A percentile compares a stretch with the other conserved stretches of the same genome.
Evolutionary conservation across 192 early-diverging fungal species (phyloP).

Genomic region (Coemansia sp.): DNA sequence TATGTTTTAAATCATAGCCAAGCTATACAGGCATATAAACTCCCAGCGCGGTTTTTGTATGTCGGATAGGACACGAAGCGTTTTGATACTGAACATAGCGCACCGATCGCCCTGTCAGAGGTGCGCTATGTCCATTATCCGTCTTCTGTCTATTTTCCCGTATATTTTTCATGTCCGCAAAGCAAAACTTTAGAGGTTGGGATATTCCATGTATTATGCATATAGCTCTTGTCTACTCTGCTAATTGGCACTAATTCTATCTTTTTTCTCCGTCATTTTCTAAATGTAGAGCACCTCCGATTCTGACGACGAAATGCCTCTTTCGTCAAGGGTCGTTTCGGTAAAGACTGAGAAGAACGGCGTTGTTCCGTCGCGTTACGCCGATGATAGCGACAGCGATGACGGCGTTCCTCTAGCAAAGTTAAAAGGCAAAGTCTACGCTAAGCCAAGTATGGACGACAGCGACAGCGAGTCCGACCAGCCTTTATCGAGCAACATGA

Average conservation of each 20-base stretch:
- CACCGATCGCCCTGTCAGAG: too few relatives aligned
- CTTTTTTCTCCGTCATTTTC: conserved; percentile 6
- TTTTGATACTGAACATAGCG: too few relatives aligned
- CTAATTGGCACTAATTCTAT: conserved; percentile 9
- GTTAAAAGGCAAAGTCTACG: conserved; percentile 1
- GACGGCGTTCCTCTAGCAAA: conserved; percentile 41
- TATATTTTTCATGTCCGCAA: too few relatives aligned
- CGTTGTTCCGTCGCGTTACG: not conserved
- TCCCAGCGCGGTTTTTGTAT: too few relatives aligned
- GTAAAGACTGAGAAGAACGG: conserved; percentile 7
- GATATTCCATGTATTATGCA: too few relatives aligned
- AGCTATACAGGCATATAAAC: too few relatives aligned
- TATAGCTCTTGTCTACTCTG: too few relatives aligned
- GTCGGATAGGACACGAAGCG: too few relatives aligned
- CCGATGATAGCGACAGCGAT: conserved; percentile 22
- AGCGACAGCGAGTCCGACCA: conserved; percentile 43
- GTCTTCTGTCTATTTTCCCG: too few relatives aligned
- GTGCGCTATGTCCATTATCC: too few relatives aligned
- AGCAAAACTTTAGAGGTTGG: too few relatives aligned
- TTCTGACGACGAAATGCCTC: conserved; percentile 43
- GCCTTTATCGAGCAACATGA: conserved; percentile 42
- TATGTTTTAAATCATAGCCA: too few relatives aligned
- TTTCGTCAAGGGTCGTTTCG: conserved; percentile 23
- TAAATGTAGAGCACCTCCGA: conserved; percentile 39
- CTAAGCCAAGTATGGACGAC: not conserved